Conservation (phyloP, 768 basidiomycete species). For the Tricholoma sp. region DNA sequence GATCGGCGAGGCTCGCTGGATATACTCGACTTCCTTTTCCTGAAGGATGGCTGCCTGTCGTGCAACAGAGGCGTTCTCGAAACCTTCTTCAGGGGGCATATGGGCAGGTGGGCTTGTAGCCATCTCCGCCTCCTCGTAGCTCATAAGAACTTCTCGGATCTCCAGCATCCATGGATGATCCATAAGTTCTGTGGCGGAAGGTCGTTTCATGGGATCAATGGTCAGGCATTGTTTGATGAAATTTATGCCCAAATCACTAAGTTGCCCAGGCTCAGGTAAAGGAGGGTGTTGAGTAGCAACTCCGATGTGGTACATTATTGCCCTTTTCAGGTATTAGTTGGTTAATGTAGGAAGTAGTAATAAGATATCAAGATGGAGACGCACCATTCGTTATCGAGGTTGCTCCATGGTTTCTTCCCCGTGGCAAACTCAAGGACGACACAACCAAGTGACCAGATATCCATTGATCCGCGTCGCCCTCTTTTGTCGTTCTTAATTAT, state of each 20-base stretch:
- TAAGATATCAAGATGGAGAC: slow-evolving; percentile 11
- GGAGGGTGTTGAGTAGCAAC: slow-evolving; percentile 96
- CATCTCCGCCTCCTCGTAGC: slow-evolving; percentile 62
- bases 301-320: slow-evolving; percentile 99
- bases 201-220: slow-evolving; percentile 79
- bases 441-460: slow-evolving; percentile 97
- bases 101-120: slow-evolving; percentile 42
- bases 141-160: slow-evolving; percentile 65
- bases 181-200: slow-evolving; percentile 80
- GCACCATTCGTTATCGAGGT: slow-evolving; percentile 98
- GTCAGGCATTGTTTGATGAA: slow-evolving; percentile 92
- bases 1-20: slow-evolving; percentile 45
- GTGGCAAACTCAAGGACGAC: slow-evolving; percentile 97
- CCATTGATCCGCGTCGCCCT: slow-evolving; percentile 92
- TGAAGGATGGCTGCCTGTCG: slow-evolving; percentile 52
- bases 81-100: slow-evolving; percentile 43
- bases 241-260: slow-evolving; percentile 84
- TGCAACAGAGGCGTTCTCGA: slow-evolving; percentile 46
- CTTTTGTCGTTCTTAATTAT: slow-evolving; percentile 91
- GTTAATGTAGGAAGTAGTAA: neutral
- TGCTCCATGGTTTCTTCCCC: slow-evolving; percentile 97
- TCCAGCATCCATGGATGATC: slow-evolving; percentile 88
- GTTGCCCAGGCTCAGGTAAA: slow-evolving; percentile 85
- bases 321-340: slow-evolving; percentile 46
- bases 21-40: slow-evolving; percentile 56